Evolutionary conservation across 768 basidiomycete genomes (phyloP), one percentile per base, ranked within the genome.

Genomic region (Leucosporidium yakuticum): DNA sequence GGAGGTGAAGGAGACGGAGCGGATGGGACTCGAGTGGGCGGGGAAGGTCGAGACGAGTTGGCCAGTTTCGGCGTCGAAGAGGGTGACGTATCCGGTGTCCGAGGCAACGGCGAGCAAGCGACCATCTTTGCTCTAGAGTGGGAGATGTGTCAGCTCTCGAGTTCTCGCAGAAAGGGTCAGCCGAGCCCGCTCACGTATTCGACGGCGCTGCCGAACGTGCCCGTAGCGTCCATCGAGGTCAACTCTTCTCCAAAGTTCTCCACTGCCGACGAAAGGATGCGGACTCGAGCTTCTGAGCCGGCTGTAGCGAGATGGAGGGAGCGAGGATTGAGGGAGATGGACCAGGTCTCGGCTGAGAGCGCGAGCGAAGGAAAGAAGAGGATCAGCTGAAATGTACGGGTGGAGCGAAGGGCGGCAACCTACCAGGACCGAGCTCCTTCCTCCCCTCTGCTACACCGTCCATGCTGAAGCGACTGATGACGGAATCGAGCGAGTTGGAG

Each of bases 1-100:
- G 19, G 69, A 71, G 53, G 73, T 71, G 62, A 74, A 74, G 20
- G 70, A 34, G 39, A 71, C 23, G 31, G 70, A 67, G 9, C 73
- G 69, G 51, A 74, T 71, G 20, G 73, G 69, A 8, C 67, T 60
- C 0, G 73, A 66, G 62, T 74, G 73, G 44, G 70, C 70, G 21
- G 71, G 71, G 69, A 73, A 73, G 31, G 71, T 67, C 1, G 71
- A 69, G n/a, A 73, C 39, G 27, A 73, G 66, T 0, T 63, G 23
- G 56, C 65, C 63, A 7, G 71, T 60, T 27, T 67, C 60, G 17
- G 64, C 61, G 56, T 73, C 71, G 23, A 69, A 73, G 15, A 73
- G 51, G 0, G 71, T 64, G 19, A 69, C 69, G 54, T 73, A 65
- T 39, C 71, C 71, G 1, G 60, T 65, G 6, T 73, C 69, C 39